Evolutionary conservation across 1,284 basidiomycete species (phyloP).

Genomic region (Cystobasidium sp.): DNA sequence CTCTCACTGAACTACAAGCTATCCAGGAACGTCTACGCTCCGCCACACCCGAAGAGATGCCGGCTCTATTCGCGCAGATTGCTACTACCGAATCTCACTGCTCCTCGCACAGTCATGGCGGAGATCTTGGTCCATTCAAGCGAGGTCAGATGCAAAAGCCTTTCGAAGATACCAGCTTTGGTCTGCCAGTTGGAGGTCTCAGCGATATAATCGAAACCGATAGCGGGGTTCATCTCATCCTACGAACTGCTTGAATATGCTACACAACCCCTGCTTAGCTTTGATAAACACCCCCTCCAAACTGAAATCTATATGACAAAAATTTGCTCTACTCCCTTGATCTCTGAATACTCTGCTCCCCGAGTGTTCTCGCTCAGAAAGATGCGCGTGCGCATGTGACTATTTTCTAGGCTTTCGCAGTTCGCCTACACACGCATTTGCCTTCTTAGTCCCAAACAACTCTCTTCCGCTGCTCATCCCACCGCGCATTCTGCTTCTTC

Average conservation of each 20-base stretch:
- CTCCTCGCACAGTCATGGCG: constrained; percentile 75
- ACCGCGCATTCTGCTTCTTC: too few species aligned
- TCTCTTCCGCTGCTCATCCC: too few species aligned
- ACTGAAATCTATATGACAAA: too few species aligned
- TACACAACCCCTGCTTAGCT: too few species aligned
- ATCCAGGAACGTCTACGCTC: constrained; percentile 61
- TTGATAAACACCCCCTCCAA: too few species aligned
- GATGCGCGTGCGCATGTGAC: too few species aligned
- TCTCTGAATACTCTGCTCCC: too few species aligned
- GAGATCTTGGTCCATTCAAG: constrained; percentile 83
- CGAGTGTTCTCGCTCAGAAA: too few species aligned
- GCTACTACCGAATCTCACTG: constrained; percentile 81
- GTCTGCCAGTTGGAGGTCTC: constrained; percentile 77
- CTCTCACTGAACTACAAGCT: constrained; percentile 72
- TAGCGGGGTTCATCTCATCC: constrained; percentile 93
- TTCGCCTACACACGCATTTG: too few species aligned
- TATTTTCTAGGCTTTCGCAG: too few species aligned
- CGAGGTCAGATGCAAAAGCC: constrained; percentile 95
- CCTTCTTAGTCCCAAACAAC: too few species aligned
- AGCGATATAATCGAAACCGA: constrained; percentile 83
- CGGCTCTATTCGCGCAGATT: constrained; percentile 72
- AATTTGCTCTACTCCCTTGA: too few species aligned
- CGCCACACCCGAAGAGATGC: constrained; percentile 59
- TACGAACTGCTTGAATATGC: constrained; percentile 73
- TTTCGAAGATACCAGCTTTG: constrained; percentile 90